Evolutionary conservation across 495 filamentous ascomycete species (phyloP), one percentile per base, ranked within the genome.

Genomic region (Penicillium bialowiezense): DNA sequence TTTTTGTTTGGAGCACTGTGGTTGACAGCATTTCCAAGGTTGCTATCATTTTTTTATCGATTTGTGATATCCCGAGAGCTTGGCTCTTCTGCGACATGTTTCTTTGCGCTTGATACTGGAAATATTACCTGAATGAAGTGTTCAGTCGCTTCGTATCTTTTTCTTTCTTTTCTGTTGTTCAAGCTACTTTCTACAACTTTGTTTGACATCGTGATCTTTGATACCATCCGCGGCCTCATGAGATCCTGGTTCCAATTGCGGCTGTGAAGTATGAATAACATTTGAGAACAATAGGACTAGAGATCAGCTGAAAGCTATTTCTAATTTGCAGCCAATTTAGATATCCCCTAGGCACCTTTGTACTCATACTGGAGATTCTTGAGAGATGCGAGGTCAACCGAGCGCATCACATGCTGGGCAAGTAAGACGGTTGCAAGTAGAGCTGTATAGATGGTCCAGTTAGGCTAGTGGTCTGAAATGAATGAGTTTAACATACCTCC

Each of bases 281-380:
- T n/a, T n/a, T n/a, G n/a, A n/a, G n/a, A n/a, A n/a, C n/a, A n/a
- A n/a, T n/a, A n/a, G n/a, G n/a, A n/a, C n/a, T n/a, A n/a, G n/a
- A n/a, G n/a, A n/a, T n/a, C n/a, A n/a, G n/a, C n/a, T n/a, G n/a
- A n/a, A n/a, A n/a, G n/a, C n/a, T n/a, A n/a, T n/a, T n/a, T n/a
- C n/a, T n/a, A n/a, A n/a, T n/a, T n/a, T n/a, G n/a, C n/a, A n/a
- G n/a, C n/a, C n/a, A n/a, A n/a, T n/a, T n/a, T n/a, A n/a, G 29
- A 24, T 28, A 28, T 41, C 29, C 9, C 5, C 31, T 65, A 79
- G 26, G 73, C 77, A 33, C 77, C 77, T 58, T 79, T 80, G 51
- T 78, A 78, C 40, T 59, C 63, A 51, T 80, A 80, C 44, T 66
- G 71, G 15, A 80, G 64, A 39, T 67, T 58, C 48, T 79, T 73